Conservation (phyloP, 2,329 filamentous ascomycete species). For the Venturia aucupariae region DNA sequence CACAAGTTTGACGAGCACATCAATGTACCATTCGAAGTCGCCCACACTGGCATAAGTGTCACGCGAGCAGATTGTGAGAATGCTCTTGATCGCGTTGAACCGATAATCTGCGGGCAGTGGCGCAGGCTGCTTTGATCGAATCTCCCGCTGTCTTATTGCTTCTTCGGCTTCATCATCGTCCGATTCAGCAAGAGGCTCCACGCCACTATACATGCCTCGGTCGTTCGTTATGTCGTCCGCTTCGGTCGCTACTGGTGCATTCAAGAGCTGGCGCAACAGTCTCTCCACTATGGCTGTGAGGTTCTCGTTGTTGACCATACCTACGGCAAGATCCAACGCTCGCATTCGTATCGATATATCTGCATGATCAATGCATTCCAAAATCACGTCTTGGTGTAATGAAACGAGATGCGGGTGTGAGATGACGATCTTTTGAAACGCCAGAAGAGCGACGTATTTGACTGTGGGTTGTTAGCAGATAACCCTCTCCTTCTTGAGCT, state of each 20-base stretch:
- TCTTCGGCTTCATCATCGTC: conserved; percentile 50
- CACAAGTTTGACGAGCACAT: conserved; percentile 77
- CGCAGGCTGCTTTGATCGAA: conserved; percentile 35
- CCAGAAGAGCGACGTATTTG: conserved; percentile 92
- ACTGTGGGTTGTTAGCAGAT: conserved; percentile 42
- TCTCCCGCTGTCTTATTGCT: conserved; percentile 42
- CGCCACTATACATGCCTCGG: conserved; percentile 31
- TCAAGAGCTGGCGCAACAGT: conserved; percentile 72
- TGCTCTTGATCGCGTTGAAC: conserved; percentile 68
- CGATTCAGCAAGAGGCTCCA: conserved; percentile 43
- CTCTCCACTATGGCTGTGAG: conserved; percentile 75
- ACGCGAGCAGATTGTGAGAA: conserved; percentile 80
- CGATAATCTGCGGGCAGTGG: conserved; percentile 80
- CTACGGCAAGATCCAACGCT: conserved; percentile 81
- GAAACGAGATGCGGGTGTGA: conserved; percentile 84
- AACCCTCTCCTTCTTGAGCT: conserved; percentile 14
- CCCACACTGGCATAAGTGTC: conserved; percentile 77
- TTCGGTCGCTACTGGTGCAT: conserved; percentile 49
- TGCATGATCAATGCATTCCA: conserved; percentile 90
- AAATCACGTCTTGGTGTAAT: conserved; percentile 89
- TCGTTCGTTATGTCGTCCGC: conserved; percentile 39
- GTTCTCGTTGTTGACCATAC: conserved; percentile 87
- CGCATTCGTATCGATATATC: conserved; percentile 94
- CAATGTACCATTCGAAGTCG: conserved; percentile 98
- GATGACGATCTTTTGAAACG: conserved; percentile 87